Percentiles rank a stretch among this genome's conserved stretches.
phyloP scores from a whole-genome alignment of 805 yeast species.

The Nakazawaea sp. region DNA sequence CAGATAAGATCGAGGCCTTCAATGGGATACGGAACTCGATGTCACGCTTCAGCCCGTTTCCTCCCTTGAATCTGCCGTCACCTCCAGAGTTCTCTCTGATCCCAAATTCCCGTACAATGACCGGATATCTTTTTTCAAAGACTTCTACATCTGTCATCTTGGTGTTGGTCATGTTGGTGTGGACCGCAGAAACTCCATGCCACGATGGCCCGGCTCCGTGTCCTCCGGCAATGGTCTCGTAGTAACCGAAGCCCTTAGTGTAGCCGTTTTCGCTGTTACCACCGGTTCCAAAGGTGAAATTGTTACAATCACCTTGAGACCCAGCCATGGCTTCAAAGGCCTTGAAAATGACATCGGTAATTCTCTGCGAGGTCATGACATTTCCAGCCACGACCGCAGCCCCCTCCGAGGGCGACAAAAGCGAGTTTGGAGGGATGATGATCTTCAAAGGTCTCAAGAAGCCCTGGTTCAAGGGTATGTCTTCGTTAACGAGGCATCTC shows the following conservation, averaged over 20 bases:
- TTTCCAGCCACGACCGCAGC: conserved; percentile 96
- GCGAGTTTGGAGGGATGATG: conserved; percentile 51
- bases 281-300: conserved; percentile 84
- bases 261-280: conserved; percentile 48
- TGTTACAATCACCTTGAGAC: conserved; percentile 94
- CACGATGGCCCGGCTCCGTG: conserved; percentile 83
- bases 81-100: conserved; percentile 79
- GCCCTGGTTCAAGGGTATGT: conserved; percentile 91
- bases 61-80: conserved; percentile 63
- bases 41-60: conserved; percentile 82
- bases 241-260: conserved; percentile 75
- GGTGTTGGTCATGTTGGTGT: conserved; percentile 91
- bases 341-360: conserved; percentile 81
- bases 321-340: conserved; percentile 90
- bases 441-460: conserved; percentile 77
- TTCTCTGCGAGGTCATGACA: conserved; percentile 90
- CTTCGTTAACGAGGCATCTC: conserved; percentile 77
- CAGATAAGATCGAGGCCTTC: conserved; percentile 76
- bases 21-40: conserved; percentile 71
- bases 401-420: conserved; percentile 70
- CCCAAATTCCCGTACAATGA: conserved; percentile 63
- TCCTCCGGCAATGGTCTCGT: conserved; percentile 94
- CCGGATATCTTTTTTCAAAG: conserved; percentile 85
- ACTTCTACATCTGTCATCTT: conserved; percentile 89
- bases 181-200: conserved; percentile 87